Base-by-base conservation (phyloP, 768 basidiomycete species). In the Hericium rajendrae region DNA sequence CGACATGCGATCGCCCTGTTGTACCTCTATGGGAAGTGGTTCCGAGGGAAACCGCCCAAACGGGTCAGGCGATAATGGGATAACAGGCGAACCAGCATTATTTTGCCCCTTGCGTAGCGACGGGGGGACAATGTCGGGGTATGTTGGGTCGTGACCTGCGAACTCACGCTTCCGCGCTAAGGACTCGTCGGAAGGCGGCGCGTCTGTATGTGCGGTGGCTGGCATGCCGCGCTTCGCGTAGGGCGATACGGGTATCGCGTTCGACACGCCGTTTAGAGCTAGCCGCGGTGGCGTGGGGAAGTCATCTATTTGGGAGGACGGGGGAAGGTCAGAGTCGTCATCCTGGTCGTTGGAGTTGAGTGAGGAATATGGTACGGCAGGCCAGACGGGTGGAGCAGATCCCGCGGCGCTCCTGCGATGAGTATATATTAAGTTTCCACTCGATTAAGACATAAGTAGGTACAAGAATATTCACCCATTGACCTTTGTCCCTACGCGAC, bases 41-140 rank as follows among this genome's bases (percentile, higher is more conserved):
- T 53, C 62, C 2, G 86, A 88, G 37, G 88, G 76, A 64, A 79
- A 85, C 26, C 88, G 78, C 11, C 85, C 83, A 65, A 91, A 91
- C 26, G 89, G 89, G 71, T 91, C 89, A 8, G 89, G 86, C 10
- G 88, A 87, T n/a, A 90, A 73, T 40, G 90, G 90, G 56, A 91
- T 86, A n/a, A 85, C 65, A 20, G 86, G 85, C 1, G 84, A 83
- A 43, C 74, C 75, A 9, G 72, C 59, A 32, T 62, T 48, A 56
- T 66, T 54, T 59, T 62, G 48, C 32, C 32, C 32, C 54, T 66
- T 64, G 55, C 38, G 61, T 32, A 68, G 60, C 24, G 70, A 62
- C 18, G 70, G 66, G 32, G 70, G 65, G 26, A 70, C 67, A 46
- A 71, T 67, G 28, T 73, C 66, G 22, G 78, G 75, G 67, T 82